These are phyloP conservation scores for Lipomyces kockii DNA, from an alignment of 805 yeast species.

Conservation along the genomic window DNA sequence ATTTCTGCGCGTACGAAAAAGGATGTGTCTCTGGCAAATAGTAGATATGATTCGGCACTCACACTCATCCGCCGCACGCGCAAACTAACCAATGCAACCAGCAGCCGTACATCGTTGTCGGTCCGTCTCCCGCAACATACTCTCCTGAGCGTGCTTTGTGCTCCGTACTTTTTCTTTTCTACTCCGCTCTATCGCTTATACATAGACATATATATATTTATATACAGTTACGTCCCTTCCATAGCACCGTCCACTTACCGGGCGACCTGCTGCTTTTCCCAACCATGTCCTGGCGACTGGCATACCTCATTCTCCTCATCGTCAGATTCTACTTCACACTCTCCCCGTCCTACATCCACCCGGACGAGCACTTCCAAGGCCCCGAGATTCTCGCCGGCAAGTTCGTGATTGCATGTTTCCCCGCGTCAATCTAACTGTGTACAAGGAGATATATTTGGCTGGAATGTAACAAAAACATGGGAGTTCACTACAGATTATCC, in stretches of 20 bases:
- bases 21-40: background rate
- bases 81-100: background rate
- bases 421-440: background rate
- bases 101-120: background rate
- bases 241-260: background rate
- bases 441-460: conserved; percentile 48
- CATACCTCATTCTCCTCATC: conserved; percentile 28
- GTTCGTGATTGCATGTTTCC: conserved; percentile 4
- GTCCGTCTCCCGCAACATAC: background rate
- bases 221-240: background rate
- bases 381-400: conserved; percentile 68
- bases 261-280: conserved; percentile 3
- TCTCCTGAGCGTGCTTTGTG: background rate
- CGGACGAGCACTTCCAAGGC: conserved; percentile 97
- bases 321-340: conserved; percentile 62
- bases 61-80: background rate
- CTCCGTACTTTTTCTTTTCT: background rate
- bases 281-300: conserved; percentile 34
- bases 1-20: background rate
- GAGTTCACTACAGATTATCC: conserved; percentile 66
- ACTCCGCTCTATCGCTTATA: background rate
- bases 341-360: conserved; percentile 87
- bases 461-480: conserved; percentile 71
- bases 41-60: too few relatives aligned
- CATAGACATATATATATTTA: background rate